These are phyloP conservation scores for Noccaea caerulescens DNA, from an alignment of 345 rosid genomes.

Conservation along the genomic window DNA sequence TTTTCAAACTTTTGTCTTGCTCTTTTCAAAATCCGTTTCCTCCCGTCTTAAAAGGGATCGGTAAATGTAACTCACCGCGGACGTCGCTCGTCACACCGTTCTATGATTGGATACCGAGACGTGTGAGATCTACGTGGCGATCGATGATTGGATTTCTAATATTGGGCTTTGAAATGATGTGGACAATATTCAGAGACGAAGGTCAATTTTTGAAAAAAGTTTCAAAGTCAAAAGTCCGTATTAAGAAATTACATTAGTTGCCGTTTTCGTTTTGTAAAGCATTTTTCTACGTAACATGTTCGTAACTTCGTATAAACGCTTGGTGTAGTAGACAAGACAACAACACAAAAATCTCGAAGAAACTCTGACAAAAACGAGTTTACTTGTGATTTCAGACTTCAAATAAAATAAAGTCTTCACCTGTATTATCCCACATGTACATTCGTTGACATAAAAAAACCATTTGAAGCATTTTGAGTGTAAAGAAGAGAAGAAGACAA, in stretches of 20 bases:
- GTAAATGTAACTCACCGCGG: constrained; percentile 11
- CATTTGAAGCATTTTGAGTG: background rate
- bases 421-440: background rate
- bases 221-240: constrained; percentile 11
- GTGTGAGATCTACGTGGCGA: constrained; percentile 16
- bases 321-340: no score
- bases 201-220: constrained; percentile 1
- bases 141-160: background rate
- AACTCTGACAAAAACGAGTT: no score
- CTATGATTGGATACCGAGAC: constrained; percentile 28
- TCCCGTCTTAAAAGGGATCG: constrained; percentile 7
- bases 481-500: constrained; percentile 9
- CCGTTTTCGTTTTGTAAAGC: no score
- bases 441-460: background rate
- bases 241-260: background rate
- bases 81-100: background rate
- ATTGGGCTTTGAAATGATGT: background rate
- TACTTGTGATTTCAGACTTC: background rate
- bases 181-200: background rate
- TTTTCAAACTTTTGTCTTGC: background rate
- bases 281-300: background rate
- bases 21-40: background rate
- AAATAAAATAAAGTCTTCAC: background rate
- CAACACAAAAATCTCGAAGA: background rate
- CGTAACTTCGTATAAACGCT: background rate